A percentile compares a stretch with the other conserved stretches of the same genome.
These are phyloP conservation scores for Aspergillus pseudoglaucus DNA, from an alignment of 2,329 filamentous ascomycete genomes.

Conservation along the genomic window DNA sequence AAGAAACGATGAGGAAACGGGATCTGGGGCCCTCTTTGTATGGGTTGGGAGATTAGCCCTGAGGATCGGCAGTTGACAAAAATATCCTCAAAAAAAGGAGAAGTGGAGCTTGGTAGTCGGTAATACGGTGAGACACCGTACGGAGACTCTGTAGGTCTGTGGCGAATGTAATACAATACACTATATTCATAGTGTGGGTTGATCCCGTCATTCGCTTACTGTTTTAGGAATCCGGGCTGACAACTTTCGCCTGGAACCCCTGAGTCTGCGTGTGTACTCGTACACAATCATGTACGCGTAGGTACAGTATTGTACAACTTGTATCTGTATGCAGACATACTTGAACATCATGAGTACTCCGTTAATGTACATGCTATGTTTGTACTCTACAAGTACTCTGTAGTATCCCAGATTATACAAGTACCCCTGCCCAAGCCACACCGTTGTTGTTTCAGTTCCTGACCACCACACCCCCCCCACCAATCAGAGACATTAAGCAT, in stretches of 20 bases:
- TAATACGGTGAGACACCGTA: not conserved
- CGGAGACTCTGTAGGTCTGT: not conserved
- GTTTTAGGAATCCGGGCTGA: constrained; percentile 3
- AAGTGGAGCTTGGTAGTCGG: not conserved
- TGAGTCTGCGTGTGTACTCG: too few species aligned
- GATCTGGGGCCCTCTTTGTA: constrained; percentile 29
- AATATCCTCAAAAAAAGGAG: not conserved
- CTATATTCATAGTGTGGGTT: constrained; percentile 1
- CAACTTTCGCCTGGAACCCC: not conserved
- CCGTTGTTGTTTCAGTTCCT: not conserved
- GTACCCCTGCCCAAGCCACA: not conserved
- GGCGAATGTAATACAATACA: not conserved
- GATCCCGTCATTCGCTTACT: constrained; percentile 12
- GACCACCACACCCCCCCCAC: not conserved
- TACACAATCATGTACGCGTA: too few species aligned
- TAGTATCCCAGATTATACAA: too few species aligned
- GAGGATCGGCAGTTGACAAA: constrained; percentile 17
- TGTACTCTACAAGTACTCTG: too few species aligned
- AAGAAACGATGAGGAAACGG: constrained; percentile 20
- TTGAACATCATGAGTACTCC: too few species aligned
- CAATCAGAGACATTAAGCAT: not conserved
- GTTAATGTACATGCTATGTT: too few species aligned
- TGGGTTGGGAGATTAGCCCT: constrained; percentile 33
- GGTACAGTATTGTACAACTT: too few species aligned
- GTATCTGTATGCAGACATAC: too few species aligned